Evolutionary conservation across 2,329 filamentous ascomycete species (phyloP).

Genomic region (Penicillium frequentans): DNA sequence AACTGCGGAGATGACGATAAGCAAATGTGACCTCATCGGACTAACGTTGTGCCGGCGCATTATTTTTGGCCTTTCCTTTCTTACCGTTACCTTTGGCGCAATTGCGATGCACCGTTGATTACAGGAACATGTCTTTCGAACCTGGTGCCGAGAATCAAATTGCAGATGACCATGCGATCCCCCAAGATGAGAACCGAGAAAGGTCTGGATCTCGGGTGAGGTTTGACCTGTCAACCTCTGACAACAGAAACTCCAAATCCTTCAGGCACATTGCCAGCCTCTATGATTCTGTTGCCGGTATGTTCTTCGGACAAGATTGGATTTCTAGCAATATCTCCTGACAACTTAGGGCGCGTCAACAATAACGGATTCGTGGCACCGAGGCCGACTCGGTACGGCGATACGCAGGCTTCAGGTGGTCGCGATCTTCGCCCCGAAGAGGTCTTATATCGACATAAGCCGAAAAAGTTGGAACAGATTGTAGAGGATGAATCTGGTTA

Average conservation of each 20-base stretch:
- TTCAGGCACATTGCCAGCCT: constrained; percentile 45
- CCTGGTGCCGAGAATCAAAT: neutral
- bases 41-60: constrained; percentile 25
- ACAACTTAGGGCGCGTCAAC: constrained; percentile 48
- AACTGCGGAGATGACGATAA: neutral
- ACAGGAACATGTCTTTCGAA: neutral
- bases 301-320: neutral
- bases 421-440: constrained; percentile 57
- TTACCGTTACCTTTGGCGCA: neutral
- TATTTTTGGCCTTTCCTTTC: neutral
- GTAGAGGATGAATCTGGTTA: constrained; percentile 55
- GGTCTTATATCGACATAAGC: constrained; percentile 50
- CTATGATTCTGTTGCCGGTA: constrained; percentile 61
- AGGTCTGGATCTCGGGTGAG: neutral
- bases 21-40: constrained; percentile 30
- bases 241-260: neutral
- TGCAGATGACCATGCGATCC: neutral
- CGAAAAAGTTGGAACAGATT: constrained; percentile 50
- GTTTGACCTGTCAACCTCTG: neutral
- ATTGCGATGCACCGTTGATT: neutral
- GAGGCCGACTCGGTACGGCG: constrained; percentile 31
- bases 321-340: constrained; percentile 3
- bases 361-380: constrained; percentile 32
- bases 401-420: constrained; percentile 35
- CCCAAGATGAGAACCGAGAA: neutral